These are phyloP conservation scores for Capsicum rhomboideum DNA, from an alignment of 257 asterid species.

Conservation along the genomic window DNA sequence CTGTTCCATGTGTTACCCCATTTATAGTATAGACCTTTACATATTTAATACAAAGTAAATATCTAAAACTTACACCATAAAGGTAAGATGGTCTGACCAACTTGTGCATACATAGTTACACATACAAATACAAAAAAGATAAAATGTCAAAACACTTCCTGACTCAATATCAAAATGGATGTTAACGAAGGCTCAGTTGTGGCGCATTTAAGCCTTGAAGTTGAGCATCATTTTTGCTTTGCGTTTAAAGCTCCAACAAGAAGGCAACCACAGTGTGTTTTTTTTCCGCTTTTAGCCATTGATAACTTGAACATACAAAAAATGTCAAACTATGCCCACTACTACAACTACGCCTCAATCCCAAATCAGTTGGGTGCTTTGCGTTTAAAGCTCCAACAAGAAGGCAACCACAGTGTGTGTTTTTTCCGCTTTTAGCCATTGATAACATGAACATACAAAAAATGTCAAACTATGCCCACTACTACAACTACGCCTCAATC, in stretches of 20 bases:
- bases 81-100: no score
- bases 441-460: neutral
- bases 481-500: neutral
- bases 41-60: no score
- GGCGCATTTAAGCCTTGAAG: neutral
- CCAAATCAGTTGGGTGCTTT: neutral
- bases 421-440: no score
- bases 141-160: neutral
- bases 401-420: neutral
- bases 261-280: neutral
- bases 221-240: neutral
- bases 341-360: neutral
- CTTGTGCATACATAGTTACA: no score
- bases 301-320: neutral
- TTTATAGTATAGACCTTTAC: no score
- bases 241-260: neutral
- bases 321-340: neutral
- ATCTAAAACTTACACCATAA: no score
- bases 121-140: neutral
- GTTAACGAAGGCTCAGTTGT: neutral
- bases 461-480: neutral
- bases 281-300: no score
- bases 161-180: neutral
- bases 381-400: neutral
- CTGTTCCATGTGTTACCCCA: no score